A percentile compares a stretch with the other conserved stretches of the same genome.
Evolutionary conservation across 768 basidiomycete species (phyloP).

Genomic region (Exidia glandulosa): DNA sequence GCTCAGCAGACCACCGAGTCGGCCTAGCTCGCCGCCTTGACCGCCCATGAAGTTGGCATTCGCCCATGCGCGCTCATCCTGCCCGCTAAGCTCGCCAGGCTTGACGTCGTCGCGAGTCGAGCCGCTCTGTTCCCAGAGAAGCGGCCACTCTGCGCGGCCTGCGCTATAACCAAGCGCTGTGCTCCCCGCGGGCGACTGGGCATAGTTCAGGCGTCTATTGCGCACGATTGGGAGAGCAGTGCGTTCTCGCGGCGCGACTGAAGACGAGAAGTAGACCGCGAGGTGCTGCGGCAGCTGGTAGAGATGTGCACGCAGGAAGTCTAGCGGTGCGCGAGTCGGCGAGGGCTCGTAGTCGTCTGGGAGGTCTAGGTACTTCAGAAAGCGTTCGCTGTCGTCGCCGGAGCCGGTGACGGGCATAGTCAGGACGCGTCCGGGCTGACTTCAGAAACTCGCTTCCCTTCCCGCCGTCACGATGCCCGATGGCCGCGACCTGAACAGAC

Average conservation of each 20-base stretch:
- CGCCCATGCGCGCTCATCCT: slow-evolving; percentile 64
- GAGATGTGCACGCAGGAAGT: slow-evolving; percentile 52
- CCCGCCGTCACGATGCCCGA: too few species aligned
- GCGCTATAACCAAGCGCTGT: slow-evolving; percentile 40
- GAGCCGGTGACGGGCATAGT: too few species aligned
- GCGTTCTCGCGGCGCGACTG: slow-evolving; percentile 51
- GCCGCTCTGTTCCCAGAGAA: slow-evolving; percentile 40
- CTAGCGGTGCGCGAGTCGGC: slow-evolving; percentile 44
- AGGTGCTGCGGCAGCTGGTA: slow-evolving; percentile 58
- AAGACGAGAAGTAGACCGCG: slow-evolving; percentile 29
- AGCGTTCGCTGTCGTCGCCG: too few species aligned
- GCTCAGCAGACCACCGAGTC: slow-evolving; percentile 42
- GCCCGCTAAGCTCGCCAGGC: slow-evolving; percentile 35
- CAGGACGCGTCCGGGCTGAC: too few species aligned
- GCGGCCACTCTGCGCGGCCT: slow-evolving; percentile 52
- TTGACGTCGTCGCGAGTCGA: slow-evolving; percentile 21
- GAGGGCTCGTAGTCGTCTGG: slow-evolving; percentile 47
- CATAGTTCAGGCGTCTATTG: slow-evolving; percentile 61
- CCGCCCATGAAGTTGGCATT: slow-evolving; percentile 46
- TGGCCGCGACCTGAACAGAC: too few species aligned
- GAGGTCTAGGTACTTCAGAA: slow-evolving; percentile 46
- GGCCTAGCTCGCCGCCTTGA: slow-evolving; percentile 53
- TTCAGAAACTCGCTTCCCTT: too few species aligned
- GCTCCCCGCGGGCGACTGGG: slow-evolving; percentile 33
- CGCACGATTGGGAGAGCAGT: slow-evolving; percentile 52